These are phyloP conservation scores for Carex myosuroides DNA, from an alignment of 176 grass and related monocot genomes.

Conservation along the genomic window DNA sequence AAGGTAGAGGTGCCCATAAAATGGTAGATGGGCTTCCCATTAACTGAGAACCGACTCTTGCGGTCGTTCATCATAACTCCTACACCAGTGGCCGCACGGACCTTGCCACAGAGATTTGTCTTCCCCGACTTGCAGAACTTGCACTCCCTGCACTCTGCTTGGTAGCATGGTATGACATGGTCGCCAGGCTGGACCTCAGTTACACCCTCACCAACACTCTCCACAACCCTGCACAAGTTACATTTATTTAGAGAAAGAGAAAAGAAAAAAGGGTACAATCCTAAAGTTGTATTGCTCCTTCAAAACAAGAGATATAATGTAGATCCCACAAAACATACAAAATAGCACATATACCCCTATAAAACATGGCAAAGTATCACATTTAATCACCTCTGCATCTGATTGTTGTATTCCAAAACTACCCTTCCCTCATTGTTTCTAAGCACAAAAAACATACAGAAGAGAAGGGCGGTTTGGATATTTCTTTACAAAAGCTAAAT, in stretches of 20 bases:
- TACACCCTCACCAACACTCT: constrained; percentile 95
- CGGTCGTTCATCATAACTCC: constrained; percentile 91
- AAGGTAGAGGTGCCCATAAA: constrained; percentile 99
- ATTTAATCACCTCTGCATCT: background rate
- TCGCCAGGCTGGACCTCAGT: constrained; percentile 86
- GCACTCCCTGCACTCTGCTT: constrained; percentile 87
- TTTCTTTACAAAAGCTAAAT: background rate
- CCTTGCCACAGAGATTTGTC: constrained; percentile 94
- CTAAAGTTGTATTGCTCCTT: background rate
- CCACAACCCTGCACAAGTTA: constrained; percentile 52
- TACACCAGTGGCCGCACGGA: constrained; percentile 68
- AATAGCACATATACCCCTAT: background rate
- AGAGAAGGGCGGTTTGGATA: background rate
- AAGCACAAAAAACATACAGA: background rate
- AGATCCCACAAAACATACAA: background rate
- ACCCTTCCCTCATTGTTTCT: background rate
- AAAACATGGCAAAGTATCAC: background rate
- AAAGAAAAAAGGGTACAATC: background rate
- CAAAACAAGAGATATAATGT: background rate
- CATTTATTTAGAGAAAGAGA: background rate
- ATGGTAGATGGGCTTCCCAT: constrained; percentile 87
- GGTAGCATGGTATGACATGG: constrained; percentile 98
- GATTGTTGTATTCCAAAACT: background rate
- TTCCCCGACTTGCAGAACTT: constrained; percentile 95
- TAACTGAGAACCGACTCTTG: constrained; percentile 76